Conservation (phyloP, 345 rosid genomes). For the Mercurialis annua region DNA sequence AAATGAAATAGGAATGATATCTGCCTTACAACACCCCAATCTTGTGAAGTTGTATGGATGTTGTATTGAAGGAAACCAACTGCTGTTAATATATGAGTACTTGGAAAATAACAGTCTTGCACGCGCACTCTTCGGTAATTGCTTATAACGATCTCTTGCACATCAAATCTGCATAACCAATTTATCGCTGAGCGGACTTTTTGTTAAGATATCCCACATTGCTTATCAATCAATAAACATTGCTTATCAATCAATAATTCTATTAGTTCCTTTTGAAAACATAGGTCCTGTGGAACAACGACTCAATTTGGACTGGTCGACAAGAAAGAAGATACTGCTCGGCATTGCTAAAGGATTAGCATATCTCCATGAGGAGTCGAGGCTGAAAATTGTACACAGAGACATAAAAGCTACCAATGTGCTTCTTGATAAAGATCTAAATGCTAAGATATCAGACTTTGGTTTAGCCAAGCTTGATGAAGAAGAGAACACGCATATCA, state of each 20-base stretch:
- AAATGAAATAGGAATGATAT: too few species aligned
- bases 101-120: too few species aligned
- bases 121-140: constrained; percentile 43
- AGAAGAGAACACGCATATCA: constrained; percentile 70
- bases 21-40: too few species aligned
- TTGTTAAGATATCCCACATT: too few species aligned
- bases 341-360: constrained; percentile 58
- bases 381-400: constrained; percentile 68
- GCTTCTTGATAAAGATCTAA: constrained; percentile 55
- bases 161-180: not conserved
- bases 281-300: constrained; percentile 43
- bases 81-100: too few species aligned
- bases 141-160: not conserved
- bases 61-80: too few species aligned
- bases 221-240: not conserved
- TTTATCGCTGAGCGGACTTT: too few species aligned
- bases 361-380: constrained; percentile 67
- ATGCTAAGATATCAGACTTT: constrained; percentile 69
- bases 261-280: too few species aligned
- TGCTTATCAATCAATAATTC: not conserved
- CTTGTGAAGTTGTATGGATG: too few species aligned
- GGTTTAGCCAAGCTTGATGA: constrained; percentile 75
- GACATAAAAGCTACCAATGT: constrained; percentile 74
- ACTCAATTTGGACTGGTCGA: constrained; percentile 46
- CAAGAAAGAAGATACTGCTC: constrained; percentile 48